Base-by-base conservation (phyloP, 2,329 filamentous ascomycete genomes). In the Huntiella moniliformis region DNA sequence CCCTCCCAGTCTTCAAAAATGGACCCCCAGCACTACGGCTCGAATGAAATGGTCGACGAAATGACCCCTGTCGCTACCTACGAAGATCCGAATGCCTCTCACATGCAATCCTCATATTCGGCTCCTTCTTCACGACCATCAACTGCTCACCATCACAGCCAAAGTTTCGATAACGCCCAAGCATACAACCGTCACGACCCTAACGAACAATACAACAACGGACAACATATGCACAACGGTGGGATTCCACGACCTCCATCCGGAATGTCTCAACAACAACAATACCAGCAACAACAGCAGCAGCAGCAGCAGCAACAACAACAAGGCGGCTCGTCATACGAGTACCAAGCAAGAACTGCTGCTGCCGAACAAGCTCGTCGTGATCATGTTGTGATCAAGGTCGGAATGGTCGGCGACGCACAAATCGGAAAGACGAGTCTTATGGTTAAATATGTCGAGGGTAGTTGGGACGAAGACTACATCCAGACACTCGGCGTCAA, bases 391-490 rank as follows among this genome's bases (percentile, higher is more conserved):
- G 91, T 98, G 48, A 96, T 98, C 70, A 98, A 98, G 65, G 91
- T 98, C 44, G 91, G 91, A 58, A 98, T 98, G 91, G 91, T 98
- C 39, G 91, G 91, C 40, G 91, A 98, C 65, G 91, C 91, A 48
- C 91, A 98, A 64, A 98, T 98, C 55, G 91, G 91, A 58, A 98
- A 98, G 73, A 98, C 91, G 13, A 95, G 87, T 53, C 66, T 98
- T 59, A 98, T 98, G 91, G 91, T 98, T 58, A 98, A 98, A 63
- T 98, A 98, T 59, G 91, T 98, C 47, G 91, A 98, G 65, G 91
- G 91, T 50, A 95, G 87, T 63, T 98, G 91, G 86, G 91, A 98
- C 62, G 91, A 98, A 65, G 91, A 98, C 61, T 98, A 98, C 63
- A 98, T 98, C 57, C 91, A 98, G 65, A 98, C 91, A 16, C 67